Percentiles rank a stretch among this genome's conserved stretches.
Evolutionary conservation across 2,329 filamentous ascomycete species (phyloP).

Genomic region (Fusarium tanahbumbuense): DNA sequence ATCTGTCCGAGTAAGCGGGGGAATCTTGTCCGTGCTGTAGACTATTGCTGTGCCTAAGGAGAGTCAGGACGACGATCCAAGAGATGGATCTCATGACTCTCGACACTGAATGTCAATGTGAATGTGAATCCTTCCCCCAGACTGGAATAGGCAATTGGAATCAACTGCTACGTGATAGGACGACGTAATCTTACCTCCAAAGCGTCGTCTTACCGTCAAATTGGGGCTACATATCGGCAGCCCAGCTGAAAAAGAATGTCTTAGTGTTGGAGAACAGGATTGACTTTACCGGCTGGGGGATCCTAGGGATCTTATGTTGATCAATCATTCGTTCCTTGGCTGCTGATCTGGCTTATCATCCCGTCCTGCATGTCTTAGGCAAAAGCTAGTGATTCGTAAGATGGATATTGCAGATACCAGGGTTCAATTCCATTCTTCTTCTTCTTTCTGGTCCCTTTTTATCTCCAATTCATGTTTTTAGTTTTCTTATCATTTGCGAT

Average conservation of each 20-base stretch:
- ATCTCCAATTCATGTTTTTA: background rate
- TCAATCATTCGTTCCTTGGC: constrained; percentile 1
- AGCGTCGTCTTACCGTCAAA: background rate
- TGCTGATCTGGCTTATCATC: constrained; percentile 32
- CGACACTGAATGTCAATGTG: background rate
- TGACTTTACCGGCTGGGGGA: background rate
- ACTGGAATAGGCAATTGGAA: constrained; percentile 25
- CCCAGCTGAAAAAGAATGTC: constrained; percentile 14
- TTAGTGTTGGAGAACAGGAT: background rate
- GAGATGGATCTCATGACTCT: constrained; percentile 2
- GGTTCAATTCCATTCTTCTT: background rate
- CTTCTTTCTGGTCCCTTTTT: background rate
- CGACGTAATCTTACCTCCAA: constrained; percentile 15
- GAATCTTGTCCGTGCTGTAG: background rate
- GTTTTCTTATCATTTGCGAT: background rate
- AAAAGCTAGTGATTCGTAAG: constrained; percentile 25
- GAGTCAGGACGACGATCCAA: constrained; percentile 9
- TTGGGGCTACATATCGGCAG: background rate
- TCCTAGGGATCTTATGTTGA: background rate
- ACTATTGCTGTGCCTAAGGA: background rate
- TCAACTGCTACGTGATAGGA: constrained; percentile 30
- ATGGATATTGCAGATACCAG: background rate
- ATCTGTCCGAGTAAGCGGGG: background rate
- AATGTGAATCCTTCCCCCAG: constrained; percentile 1
- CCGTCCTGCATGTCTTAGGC: constrained; percentile 29